Percentiles rank a stretch among this genome's conserved stretches.
Conservation (phyloP, 495 filamentous ascomycete genomes). For the Bacidia rubella region DNA sequence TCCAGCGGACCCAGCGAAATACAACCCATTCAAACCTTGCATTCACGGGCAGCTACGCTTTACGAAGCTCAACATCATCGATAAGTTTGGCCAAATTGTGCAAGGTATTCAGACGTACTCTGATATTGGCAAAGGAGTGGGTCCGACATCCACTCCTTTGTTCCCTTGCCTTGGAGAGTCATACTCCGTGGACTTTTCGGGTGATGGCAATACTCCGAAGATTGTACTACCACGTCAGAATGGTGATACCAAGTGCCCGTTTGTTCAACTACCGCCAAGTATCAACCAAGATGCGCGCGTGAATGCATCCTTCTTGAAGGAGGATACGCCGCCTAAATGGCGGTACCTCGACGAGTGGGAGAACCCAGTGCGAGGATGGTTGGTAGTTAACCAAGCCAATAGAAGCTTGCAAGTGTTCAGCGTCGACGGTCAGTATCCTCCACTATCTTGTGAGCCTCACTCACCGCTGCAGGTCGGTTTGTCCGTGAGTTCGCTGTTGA, state of each 20-base stretch:
- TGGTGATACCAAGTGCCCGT: constrained; percentile 19
- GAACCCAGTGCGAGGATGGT: constrained; percentile 41
- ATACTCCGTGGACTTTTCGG: neutral
- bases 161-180: neutral
- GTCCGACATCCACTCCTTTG: neutral
- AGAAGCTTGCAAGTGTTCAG: constrained; percentile 36
- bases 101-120: constrained; percentile 19
- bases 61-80: constrained; percentile 34
- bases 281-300: constrained; percentile 39
- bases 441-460: neutral
- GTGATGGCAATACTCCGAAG: neutral
- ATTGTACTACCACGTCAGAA: neutral
- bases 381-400: constrained; percentile 35
- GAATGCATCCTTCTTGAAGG: constrained; percentile 26
- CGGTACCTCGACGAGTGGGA: constrained; percentile 27
- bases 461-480: constrained; percentile 21
- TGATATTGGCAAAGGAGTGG: constrained; percentile 1
- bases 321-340: neutral
- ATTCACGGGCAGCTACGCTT: constrained; percentile 36
- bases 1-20: neutral
- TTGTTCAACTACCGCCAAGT: constrained; percentile 29
- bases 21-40: constrained; percentile 28
- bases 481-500: constrained; percentile 26
- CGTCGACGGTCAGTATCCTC: constrained; percentile 22
- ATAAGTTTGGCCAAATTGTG: constrained; percentile 34